Evolutionary conservation across 2,329 filamentous ascomycete genomes (phyloP).

Genomic region (Stagonosporopsis rhizophila): DNA sequence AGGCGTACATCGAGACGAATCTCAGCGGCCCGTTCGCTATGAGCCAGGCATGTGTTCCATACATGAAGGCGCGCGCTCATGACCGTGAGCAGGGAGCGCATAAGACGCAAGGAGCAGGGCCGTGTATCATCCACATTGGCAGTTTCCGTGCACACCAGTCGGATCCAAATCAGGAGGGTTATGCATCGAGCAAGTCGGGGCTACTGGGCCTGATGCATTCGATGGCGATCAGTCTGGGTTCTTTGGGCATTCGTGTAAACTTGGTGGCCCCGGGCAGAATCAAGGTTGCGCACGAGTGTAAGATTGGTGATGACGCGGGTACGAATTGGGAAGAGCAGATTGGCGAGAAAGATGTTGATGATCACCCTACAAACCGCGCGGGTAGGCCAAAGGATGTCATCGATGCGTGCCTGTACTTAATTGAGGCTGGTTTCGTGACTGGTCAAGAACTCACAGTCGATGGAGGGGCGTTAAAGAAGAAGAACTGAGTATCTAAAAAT

Average conservation of each 20-base stretch:
- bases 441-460: constrained; percentile 49
- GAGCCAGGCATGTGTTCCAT: constrained; percentile 56
- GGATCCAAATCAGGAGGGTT: constrained; percentile 59
- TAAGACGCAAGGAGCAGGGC: constrained; percentile 45
- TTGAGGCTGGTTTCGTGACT: constrained; percentile 50
- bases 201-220: constrained; percentile 60
- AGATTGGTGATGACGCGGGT: constrained; percentile 54
- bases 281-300: constrained; percentile 57
- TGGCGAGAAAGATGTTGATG: constrained; percentile 51
- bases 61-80: constrained; percentile 50
- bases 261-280: constrained; percentile 57
- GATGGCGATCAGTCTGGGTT: constrained; percentile 57
- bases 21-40: constrained; percentile 57
- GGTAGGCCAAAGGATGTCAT: constrained; percentile 56
- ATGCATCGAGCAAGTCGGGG: constrained; percentile 61
- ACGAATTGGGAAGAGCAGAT: constrained; percentile 47
- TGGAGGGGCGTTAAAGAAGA: constrained; percentile 47
- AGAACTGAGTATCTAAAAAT: constrained; percentile 23
- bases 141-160: constrained; percentile 56
- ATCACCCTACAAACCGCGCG: constrained; percentile 55
- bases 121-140: constrained; percentile 57
- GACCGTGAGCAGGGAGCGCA: constrained; percentile 39
- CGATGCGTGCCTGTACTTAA: constrained; percentile 53
- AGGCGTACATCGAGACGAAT: constrained; percentile 57
- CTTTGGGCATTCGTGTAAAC: constrained; percentile 57